These are phyloP conservation scores for Xylaria multiplex DNA, from an alignment of 2,329 filamentous ascomycete genomes.

Conservation along the genomic window DNA sequence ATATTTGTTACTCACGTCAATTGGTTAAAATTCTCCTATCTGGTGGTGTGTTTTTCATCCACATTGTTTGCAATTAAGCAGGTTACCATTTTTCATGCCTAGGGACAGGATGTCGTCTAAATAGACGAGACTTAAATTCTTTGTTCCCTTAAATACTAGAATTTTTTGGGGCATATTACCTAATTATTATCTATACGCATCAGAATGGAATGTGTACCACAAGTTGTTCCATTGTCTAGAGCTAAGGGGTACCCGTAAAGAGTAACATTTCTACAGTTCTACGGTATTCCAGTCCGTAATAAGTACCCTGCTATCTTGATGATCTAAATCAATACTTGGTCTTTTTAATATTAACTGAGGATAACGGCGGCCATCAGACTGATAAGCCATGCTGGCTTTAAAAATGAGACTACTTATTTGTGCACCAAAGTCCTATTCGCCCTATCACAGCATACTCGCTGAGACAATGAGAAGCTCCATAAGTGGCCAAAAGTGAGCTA, in stretches of 20 bases:
- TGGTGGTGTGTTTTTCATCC: too few species aligned
- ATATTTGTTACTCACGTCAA: background rate
- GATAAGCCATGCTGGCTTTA: background rate
- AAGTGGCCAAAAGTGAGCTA: background rate
- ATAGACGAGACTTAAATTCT: too few species aligned
- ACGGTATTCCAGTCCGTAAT: background rate
- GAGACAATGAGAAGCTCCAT: background rate
- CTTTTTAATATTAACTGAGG: background rate
- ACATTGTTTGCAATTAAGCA: too few species aligned
- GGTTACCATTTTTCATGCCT: too few species aligned
- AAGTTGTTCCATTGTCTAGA: background rate
- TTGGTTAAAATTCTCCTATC: too few species aligned
- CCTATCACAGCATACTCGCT: background rate
- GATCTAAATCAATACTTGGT: background rate
- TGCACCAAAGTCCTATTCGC: background rate
- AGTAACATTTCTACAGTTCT: background rate
- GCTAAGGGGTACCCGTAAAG: too few species aligned
- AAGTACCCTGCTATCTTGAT: background rate
- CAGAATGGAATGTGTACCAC: background rate
- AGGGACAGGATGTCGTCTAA: too few species aligned
- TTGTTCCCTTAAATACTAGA: too few species aligned
- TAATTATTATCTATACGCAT: too few species aligned
- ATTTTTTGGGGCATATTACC: too few species aligned
- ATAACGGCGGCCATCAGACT: background rate
- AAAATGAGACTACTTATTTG: slow-evolving; percentile 1